These are phyloP conservation scores for Petunia axillaris DNA, from an alignment of 257 asterid species.

Conservation along the genomic window DNA sequence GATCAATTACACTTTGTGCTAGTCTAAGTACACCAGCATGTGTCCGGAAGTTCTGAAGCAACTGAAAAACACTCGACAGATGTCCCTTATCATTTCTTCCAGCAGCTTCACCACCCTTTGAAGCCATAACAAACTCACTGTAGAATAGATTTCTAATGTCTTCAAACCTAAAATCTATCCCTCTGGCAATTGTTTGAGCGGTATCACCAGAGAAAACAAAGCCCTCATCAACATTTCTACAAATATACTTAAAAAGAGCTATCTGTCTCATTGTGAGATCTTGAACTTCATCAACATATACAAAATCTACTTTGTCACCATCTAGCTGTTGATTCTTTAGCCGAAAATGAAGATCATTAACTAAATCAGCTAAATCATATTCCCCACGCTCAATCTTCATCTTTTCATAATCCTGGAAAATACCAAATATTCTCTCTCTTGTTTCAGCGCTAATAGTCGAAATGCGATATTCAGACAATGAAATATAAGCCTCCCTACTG, in stretches of 20 bases:
- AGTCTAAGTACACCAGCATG: constrained; percentile 68
- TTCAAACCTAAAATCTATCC: constrained; percentile 68
- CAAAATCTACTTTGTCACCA: constrained; percentile 72
- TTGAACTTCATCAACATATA: constrained; percentile 75
- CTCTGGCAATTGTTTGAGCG: constrained; percentile 70
- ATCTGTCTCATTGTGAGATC: constrained; percentile 68
- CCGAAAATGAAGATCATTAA: constrained; percentile 56
- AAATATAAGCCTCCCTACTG: constrained; percentile 43
- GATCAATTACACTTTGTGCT: constrained; percentile 65
- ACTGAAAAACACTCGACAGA: constrained; percentile 45
- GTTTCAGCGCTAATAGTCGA: constrained; percentile 47
- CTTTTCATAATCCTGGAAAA: constrained; percentile 63
- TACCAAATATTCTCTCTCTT: constrained; percentile 50
- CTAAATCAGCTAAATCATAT: constrained; percentile 73
- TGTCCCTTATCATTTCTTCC: constrained; percentile 52
- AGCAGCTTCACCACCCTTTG: constrained; percentile 21
- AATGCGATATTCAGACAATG: constrained; percentile 44
- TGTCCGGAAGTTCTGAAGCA: constrained; percentile 68
- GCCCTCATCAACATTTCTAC: constrained; percentile 64
- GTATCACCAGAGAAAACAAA: constrained; percentile 73
- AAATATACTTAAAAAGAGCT: constrained; percentile 56
- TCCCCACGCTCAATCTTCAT: constrained; percentile 55
- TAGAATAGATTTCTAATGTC: constrained; percentile 66
- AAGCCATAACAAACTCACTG: constrained; percentile 48
- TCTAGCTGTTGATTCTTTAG: constrained; percentile 37